Evolutionary conservation across 2,329 filamentous ascomycete genomes (phyloP).

Genomic region (Aphanocladium album): DNA sequence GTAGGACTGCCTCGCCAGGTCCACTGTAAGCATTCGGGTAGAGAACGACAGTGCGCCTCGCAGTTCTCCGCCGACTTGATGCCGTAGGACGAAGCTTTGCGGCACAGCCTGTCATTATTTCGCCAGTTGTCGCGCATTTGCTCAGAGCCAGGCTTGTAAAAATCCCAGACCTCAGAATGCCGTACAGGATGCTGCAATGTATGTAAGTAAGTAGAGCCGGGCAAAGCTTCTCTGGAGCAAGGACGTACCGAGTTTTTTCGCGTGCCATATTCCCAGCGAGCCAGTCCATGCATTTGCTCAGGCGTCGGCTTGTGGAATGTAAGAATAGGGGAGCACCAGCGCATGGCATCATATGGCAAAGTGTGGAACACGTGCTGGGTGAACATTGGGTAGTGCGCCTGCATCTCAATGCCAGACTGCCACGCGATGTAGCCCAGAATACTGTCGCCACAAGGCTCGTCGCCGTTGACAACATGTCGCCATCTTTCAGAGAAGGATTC

Average conservation of each 20-base stretch:
- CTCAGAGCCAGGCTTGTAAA: conserved; percentile 3
- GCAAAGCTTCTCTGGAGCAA: neutral
- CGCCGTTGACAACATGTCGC: conserved; percentile 6
- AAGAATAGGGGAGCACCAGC: conserved; percentile 16
- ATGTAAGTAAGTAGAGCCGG: neutral
- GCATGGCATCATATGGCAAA: conserved; percentile 10
- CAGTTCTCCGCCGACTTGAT: conserved; percentile 2
- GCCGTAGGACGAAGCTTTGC: neutral
- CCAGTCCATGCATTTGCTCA: conserved; percentile 12
- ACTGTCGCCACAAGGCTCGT: conserved; percentile 15
- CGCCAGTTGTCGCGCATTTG: conserved; percentile 10
- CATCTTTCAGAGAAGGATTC: conserved; percentile 10
- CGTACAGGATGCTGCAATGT: conserved; percentile 17
- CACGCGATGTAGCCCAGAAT: conserved; percentile 12
- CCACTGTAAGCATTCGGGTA: conserved; percentile 2
- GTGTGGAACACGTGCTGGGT: conserved; percentile 11
- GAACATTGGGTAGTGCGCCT: conserved; percentile 15
- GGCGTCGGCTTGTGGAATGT: conserved; percentile 15
- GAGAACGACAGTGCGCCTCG: conserved; percentile 3
- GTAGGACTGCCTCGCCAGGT: conserved; percentile 3
- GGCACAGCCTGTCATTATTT: conserved; percentile 10
- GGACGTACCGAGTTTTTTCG: conserved; percentile 5
- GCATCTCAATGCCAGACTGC: conserved; percentile 10
- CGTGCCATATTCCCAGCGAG: conserved; percentile 14
- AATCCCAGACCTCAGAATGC: conserved; percentile 12